These are phyloP conservation scores for Colletotrichum nymphaeae DNA, from an alignment of 2,329 filamentous ascomycete genomes.

Conservation along the genomic window DNA sequence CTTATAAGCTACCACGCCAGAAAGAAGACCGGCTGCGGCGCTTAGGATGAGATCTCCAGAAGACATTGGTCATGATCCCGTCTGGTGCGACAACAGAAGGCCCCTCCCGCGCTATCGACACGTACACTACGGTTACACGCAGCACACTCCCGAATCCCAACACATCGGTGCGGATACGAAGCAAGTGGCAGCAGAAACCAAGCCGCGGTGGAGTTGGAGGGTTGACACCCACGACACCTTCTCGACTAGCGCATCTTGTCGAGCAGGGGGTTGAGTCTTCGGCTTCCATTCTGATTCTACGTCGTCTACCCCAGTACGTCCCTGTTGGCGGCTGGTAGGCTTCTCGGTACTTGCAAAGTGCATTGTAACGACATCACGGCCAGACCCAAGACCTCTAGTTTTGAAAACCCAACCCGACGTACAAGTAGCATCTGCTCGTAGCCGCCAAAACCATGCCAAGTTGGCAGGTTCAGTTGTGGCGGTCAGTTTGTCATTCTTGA, in stretches of 20 bases:
- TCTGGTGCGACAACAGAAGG: background rate
- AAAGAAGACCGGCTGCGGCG: background rate
- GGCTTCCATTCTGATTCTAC: slow-evolving; percentile 16
- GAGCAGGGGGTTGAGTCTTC: slow-evolving; percentile 3
- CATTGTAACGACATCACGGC: background rate
- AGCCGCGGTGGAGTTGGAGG: slow-evolving; percentile 14
- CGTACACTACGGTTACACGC: background rate
- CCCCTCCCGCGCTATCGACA: slow-evolving; percentile 19
- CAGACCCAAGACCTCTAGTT: too few relatives aligned
- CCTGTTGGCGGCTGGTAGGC: background rate
- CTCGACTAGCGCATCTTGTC: slow-evolving; percentile 7
- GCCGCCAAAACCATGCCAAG: slow-evolving; percentile 2
- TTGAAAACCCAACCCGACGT: too few relatives aligned
- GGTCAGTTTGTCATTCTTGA: background rate
- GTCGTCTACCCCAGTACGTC: slow-evolving; percentile 11
- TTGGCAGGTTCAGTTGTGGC: slow-evolving; percentile 20
- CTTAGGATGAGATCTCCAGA: background rate
- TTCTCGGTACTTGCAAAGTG: slow-evolving; percentile 11
- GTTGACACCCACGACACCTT: background rate
- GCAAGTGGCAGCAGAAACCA: slow-evolving; percentile 13
- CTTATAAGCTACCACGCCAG: background rate
- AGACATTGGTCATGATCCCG: background rate
- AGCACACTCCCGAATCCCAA: background rate
- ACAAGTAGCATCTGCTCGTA: background rate
- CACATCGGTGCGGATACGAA: slow-evolving; percentile 32